Conservation (phyloP, 768 basidiomycete genomes). For the Rhodocollybia butyracea region DNA sequence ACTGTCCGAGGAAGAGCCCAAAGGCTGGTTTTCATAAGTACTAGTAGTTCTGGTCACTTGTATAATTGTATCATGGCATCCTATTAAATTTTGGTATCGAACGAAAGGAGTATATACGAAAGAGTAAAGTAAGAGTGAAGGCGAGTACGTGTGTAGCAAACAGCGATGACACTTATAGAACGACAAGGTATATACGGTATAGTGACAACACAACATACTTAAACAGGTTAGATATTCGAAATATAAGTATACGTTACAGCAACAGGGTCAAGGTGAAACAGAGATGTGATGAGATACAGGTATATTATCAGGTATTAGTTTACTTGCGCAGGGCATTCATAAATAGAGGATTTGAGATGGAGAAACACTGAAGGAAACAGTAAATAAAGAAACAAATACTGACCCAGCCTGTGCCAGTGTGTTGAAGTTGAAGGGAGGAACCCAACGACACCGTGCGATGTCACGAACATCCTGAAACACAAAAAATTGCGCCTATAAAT, state of each 20-base stretch:
- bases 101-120: neutral
- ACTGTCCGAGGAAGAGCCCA: slow-evolving; percentile 31
- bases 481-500: no score
- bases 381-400: no score
- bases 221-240: neutral
- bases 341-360: no score
- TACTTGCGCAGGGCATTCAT: no score
- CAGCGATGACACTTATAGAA: neutral
- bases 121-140: neutral
- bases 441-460: no score
- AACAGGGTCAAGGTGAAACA: neutral
- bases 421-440: neutral
- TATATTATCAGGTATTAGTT: no score
- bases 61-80: neutral
- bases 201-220: neutral
- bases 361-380: no score
- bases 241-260: neutral
- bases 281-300: no score
- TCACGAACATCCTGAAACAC: no score
- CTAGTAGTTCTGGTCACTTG: neutral
- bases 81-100: neutral
- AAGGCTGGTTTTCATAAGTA: slow-evolving; percentile 10
- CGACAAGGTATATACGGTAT: neutral
- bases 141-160: neutral
- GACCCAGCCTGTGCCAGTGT: no score